Conservation (phyloP, 805 yeast genomes). For the Metschnikowia anglica region DNA sequence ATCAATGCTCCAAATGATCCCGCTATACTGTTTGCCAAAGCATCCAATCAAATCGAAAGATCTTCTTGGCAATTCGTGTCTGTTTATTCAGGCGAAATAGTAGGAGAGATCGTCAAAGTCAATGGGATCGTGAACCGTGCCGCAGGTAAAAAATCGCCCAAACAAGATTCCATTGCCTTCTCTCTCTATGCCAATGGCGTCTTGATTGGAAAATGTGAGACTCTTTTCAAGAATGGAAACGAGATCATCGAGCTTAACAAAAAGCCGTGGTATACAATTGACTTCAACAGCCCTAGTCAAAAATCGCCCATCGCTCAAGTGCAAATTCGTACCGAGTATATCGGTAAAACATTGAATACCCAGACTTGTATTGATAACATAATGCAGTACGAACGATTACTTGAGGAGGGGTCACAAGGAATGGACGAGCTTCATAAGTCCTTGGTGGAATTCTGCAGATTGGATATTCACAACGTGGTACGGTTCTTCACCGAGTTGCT, state of each 20-base stretch:
- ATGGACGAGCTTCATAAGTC: slow-evolving; percentile 47
- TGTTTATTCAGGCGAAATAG: slow-evolving; percentile 64
- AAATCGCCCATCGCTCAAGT: slow-evolving; percentile 43
- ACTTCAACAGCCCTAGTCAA: slow-evolving; percentile 39
- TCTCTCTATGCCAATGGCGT: slow-evolving; percentile 63
- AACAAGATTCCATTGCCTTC: slow-evolving; percentile 55
- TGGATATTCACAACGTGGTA: slow-evolving; percentile 53
- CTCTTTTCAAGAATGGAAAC: slow-evolving; percentile 49
- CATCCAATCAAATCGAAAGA: slow-evolving; percentile 56
- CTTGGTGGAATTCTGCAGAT: slow-evolving; percentile 50
- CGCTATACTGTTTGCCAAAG: slow-evolving; percentile 58
- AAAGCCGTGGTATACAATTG: slow-evolving; percentile 43
- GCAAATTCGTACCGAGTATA: slow-evolving; percentile 61
- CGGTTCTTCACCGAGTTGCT: slow-evolving; percentile 64
- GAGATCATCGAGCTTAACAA: slow-evolving; percentile 47
- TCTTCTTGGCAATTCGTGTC: slow-evolving; percentile 70
- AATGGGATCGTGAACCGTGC: slow-evolving; percentile 51
- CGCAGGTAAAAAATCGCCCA: slow-evolving; percentile 32
- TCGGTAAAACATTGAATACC: slow-evolving; percentile 65
- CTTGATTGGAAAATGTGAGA: slow-evolving; percentile 56
- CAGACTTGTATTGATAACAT: slow-evolving; percentile 55
- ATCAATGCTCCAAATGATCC: slow-evolving; percentile 52
- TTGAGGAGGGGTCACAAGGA: slow-evolving; percentile 41
- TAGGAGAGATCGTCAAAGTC: slow-evolving; percentile 70
- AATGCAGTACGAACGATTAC: slow-evolving; percentile 50